These are phyloP conservation scores for Colletotrichum cordylinicola DNA, from an alignment of 2,329 filamentous ascomycete species.

Conservation along the genomic window DNA sequence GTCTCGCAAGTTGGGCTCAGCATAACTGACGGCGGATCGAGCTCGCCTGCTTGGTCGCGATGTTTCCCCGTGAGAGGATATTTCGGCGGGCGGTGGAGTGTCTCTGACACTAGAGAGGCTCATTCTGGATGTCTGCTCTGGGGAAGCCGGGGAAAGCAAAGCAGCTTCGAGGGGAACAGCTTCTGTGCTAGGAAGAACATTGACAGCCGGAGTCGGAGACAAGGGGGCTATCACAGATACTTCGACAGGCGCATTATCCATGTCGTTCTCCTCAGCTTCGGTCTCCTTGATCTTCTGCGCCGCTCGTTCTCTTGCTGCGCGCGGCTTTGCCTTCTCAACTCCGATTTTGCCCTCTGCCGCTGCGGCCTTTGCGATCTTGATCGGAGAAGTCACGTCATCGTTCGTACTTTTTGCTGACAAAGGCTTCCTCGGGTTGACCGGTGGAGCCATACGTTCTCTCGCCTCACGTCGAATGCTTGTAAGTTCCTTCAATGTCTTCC, in stretches of 20 bases:
- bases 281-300: constrained; percentile 36
- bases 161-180: constrained; percentile 44
- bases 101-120: constrained; percentile 50
- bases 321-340: constrained; percentile 36
- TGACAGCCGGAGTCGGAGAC: constrained; percentile 3
- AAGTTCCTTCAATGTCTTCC: constrained; percentile 53
- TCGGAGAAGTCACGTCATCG: constrained; percentile 63
- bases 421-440: constrained; percentile 47
- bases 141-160: constrained; percentile 53
- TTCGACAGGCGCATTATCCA: not conserved
- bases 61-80: constrained; percentile 60
- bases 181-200: constrained; percentile 26
- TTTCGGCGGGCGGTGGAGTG: constrained; percentile 65
- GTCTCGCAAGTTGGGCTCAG: constrained; percentile 79
- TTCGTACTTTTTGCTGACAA: constrained; percentile 65
- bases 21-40: constrained; percentile 76
- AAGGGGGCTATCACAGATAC: not conserved
- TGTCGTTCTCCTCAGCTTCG: not conserved
- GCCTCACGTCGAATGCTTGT: constrained; percentile 46
- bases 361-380: constrained; percentile 48
- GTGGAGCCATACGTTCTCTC: constrained; percentile 34
- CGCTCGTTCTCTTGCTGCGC: constrained; percentile 21
- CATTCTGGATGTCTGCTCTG: constrained; percentile 44
- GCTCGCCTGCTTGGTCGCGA: constrained; percentile 71
- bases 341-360: constrained; percentile 20